Conservation (phyloP, 805 yeast species). For the Hanseniaspora lindneri region DNA sequence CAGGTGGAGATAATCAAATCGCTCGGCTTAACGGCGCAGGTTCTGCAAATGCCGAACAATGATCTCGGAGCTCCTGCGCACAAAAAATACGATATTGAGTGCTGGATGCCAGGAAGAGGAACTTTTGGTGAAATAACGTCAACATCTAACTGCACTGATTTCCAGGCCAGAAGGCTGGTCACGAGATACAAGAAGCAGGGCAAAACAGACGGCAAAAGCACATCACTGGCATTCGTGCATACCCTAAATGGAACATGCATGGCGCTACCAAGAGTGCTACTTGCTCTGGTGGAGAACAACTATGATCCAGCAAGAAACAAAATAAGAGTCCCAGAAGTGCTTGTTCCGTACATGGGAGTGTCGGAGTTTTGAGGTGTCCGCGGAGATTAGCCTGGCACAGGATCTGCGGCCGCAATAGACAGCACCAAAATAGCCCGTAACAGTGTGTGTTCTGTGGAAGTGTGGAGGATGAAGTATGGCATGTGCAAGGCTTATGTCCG, state of each 20-base stretch:
- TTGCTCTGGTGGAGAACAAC: constrained; percentile 79
- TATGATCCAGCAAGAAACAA: constrained; percentile 48
- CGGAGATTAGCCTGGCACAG: no score
- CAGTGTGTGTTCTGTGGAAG: no score
- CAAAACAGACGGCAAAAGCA: constrained; percentile 23
- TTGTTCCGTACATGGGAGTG: constrained; percentile 62
- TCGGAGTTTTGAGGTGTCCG: constrained; percentile 28
- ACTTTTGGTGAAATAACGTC: constrained; percentile 88
- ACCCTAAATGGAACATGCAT: constrained; percentile 92
- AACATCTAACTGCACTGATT: constrained; percentile 84
- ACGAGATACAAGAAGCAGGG: constrained; percentile 40
- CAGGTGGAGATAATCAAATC: constrained; percentile 54
- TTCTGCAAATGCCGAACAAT: constrained; percentile 76
- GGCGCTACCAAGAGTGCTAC: constrained; percentile 84
- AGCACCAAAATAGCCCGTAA: no score
- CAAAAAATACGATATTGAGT: constrained; percentile 87
- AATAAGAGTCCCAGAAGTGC: constrained; percentile 53
- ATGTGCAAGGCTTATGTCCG: no score
- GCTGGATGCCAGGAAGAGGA: constrained; percentile 96
- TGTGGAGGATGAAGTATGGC: no score
- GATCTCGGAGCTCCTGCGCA: constrained; percentile 91
- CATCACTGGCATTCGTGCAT: constrained; percentile 40
- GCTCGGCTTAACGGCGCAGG: constrained; percentile 68
- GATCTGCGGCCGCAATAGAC: no score
- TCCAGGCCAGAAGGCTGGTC: constrained; percentile 72